Evolutionary conservation across 768 basidiomycete genomes (phyloP).

Genomic region (Piloderma croceum): DNA sequence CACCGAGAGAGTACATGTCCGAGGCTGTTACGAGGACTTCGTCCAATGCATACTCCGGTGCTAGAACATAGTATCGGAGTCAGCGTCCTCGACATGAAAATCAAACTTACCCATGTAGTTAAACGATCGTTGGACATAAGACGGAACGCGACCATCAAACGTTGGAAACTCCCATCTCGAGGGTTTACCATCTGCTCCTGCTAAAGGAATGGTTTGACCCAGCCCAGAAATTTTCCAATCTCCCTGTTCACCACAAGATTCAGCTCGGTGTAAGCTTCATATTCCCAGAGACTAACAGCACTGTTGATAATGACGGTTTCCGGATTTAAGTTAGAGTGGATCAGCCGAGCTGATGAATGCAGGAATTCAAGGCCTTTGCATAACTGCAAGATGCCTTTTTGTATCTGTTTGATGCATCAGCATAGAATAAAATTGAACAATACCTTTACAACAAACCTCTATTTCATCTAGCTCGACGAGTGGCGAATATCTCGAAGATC

Average conservation of each 20-base stretch:
- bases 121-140: constrained; percentile 84
- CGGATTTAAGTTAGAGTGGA: constrained; percentile 86
- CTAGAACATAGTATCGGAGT: constrained; percentile 33
- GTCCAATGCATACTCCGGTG: constrained; percentile 92
- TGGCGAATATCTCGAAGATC: constrained; percentile 48
- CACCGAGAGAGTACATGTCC: constrained; percentile 92
- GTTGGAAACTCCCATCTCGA: constrained; percentile 90
- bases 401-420: constrained; percentile 52
- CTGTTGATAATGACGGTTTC: constrained; percentile 88
- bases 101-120: constrained; percentile 80
- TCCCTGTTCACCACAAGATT: constrained; percentile 47
- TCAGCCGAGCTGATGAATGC: constrained; percentile 84
- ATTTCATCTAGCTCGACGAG: constrained; percentile 91
- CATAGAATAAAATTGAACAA: constrained; percentile 4
- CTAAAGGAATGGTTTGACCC: constrained; percentile 77
- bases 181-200: constrained; percentile 59
- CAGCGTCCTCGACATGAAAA: constrained; percentile 1
- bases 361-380: constrained; percentile 88
- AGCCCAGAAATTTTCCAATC: constrained; percentile 97
- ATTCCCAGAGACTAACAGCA: constrained; percentile 49
- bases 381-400: constrained; percentile 92
- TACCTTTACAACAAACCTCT: constrained; percentile 70
- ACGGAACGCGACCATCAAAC: constrained; percentile 73
- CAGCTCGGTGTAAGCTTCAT: not conserved
- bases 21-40: constrained; percentile 81